Percentiles rank a stretch among this genome's conserved stretches.
Conservation (phyloP, 2,329 filamentous ascomycete genomes). For the Paecilomyces sp. region DNA sequence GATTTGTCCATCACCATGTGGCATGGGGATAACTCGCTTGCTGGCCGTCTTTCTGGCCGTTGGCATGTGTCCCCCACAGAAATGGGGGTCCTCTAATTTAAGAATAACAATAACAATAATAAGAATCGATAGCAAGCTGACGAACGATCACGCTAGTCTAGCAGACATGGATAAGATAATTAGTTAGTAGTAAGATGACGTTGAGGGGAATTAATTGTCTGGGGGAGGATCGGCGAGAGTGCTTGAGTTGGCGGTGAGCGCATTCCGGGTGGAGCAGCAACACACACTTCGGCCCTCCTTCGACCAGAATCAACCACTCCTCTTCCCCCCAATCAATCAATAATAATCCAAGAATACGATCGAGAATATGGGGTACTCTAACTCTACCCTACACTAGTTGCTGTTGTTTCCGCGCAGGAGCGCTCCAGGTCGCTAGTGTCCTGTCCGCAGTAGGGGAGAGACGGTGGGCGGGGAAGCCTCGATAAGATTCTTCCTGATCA, state of each 20-base stretch:
- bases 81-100: not conserved
- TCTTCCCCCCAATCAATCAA: not conserved
- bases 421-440: not conserved
- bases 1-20: not conserved
- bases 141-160: too few relatives aligned
- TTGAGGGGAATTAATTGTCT: not conserved
- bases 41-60: not conserved
- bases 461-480: not conserved
- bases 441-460: not conserved
- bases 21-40: not conserved
- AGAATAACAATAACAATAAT: not conserved
- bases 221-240: not conserved
- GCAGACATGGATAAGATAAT: not conserved
- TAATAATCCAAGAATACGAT: too few relatives aligned
- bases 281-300: not conserved
- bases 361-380: too few relatives aligned
- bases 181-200: not conserved
- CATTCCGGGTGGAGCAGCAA: not conserved
- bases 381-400: too few relatives aligned
- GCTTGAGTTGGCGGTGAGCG: not conserved
- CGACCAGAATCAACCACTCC: not conserved
- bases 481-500: not conserved
- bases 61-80: too few relatives aligned
- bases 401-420: not conserved
- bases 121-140: not conserved